Percentiles rank a stretch among this genome's conserved stretches.
Evolutionary conservation across 495 filamentous ascomycete species (phyloP).

Genomic region (Neurospora sp.): DNA sequence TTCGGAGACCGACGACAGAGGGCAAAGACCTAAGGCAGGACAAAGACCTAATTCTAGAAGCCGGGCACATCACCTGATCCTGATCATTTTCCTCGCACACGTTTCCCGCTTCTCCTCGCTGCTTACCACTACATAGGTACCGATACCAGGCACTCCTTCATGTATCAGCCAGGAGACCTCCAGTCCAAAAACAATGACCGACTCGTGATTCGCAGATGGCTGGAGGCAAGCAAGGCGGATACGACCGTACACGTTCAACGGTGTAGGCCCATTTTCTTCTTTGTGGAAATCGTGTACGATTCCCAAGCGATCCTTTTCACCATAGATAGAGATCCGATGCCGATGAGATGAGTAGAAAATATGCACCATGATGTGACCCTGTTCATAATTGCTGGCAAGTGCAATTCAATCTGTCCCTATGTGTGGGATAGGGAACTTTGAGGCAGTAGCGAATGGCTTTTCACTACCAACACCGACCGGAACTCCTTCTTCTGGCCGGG

Average conservation of each 20-base stretch:
- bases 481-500: not conserved
- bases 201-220: not conserved
- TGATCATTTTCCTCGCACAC: not conserved
- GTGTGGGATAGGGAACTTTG: not conserved
- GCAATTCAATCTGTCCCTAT: not conserved
- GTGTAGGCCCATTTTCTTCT: not conserved
- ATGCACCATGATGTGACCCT: too few relatives aligned
- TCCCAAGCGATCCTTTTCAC: not conserved
- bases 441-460: too few relatives aligned
- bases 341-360: too few relatives aligned
- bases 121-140: not conserved
- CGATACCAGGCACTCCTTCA: not conserved
- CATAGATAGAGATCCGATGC: too few relatives aligned
- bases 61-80: not conserved
- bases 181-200: not conserved
- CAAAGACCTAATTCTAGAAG: not conserved
- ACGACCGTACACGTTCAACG: not conserved
- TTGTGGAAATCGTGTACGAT: not conserved
- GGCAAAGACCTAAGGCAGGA: not conserved
- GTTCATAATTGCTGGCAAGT: not conserved
- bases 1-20: not conserved
- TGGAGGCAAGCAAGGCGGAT: not conserved
- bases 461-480: not conserved
- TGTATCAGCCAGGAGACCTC: not conserved
- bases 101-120: not conserved